phyloP scores from a whole-genome alignment of 2,329 filamentous ascomycete genomes.

The Penicillium rolfsii region DNA sequence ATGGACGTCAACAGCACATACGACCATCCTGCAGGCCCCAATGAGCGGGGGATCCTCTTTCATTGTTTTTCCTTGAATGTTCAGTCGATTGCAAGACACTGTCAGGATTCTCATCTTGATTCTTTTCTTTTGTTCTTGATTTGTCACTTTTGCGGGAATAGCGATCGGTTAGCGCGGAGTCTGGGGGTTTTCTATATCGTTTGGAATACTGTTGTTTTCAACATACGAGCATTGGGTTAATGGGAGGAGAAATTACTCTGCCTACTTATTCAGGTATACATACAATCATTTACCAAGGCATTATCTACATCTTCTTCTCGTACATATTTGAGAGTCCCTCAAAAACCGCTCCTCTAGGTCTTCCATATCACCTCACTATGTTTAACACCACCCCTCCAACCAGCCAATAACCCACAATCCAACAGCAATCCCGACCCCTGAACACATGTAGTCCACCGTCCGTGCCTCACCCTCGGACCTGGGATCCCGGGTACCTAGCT shows the following conservation, averaged over 20 bases:
- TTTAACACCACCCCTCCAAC: not conserved
- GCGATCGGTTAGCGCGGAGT: constrained; percentile 15
- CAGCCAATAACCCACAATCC: no score
- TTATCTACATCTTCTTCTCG: not conserved
- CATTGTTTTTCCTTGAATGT: constrained; percentile 5
- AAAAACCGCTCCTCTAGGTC: not conserved
- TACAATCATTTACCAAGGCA: not conserved
- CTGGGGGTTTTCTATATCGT: not conserved
- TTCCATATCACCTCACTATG: not conserved
- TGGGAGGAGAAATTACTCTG: not conserved
- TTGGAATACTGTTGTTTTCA: not conserved
- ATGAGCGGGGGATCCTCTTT: constrained; percentile 14
- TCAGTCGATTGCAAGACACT: not conserved
- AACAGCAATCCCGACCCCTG: no score
- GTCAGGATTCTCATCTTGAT: not conserved
- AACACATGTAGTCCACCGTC: no score
- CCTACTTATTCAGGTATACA: not conserved
- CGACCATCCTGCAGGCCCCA: constrained; percentile 4
- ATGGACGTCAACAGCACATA: not conserved
- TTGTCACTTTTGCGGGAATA: not conserved
- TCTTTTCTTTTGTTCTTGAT: not conserved
- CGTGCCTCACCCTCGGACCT: no score
- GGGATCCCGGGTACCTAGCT: no score
- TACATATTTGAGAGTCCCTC: no score
- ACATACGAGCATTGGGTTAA: not conserved